Evolutionary conservation across 2,329 filamentous ascomycete species (phyloP).

Genomic region (Cladosporium sp.): DNA sequence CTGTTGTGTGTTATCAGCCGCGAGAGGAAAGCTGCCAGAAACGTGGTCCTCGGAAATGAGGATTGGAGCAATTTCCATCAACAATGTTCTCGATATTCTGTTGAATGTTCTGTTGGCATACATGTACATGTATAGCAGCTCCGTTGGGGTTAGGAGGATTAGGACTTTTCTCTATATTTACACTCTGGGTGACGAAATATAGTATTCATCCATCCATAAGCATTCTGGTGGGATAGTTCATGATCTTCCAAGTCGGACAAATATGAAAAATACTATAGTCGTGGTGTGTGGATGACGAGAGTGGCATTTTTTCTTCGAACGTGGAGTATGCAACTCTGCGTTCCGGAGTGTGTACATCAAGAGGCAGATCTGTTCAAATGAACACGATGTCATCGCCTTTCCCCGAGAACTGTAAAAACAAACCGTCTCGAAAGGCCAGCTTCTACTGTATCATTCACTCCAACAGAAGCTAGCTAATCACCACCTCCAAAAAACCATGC

Average conservation of each 20-base stretch:
- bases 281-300: not conserved
- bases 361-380: not conserved
- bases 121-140: not conserved
- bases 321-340: no score
- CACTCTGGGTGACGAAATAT: not conserved
- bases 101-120: no score
- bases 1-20: not conserved
- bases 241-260: not conserved
- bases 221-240: not conserved
- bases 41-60: not conserved
- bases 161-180: not conserved
- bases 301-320: not conserved
- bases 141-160: not conserved
- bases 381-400: not conserved
- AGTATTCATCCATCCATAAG: no score
- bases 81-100: no score
- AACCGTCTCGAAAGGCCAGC: not conserved
- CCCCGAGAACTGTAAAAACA: not conserved
- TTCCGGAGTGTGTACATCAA: no score
- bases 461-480: not conserved
- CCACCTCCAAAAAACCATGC: not conserved
- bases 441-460: not conserved
- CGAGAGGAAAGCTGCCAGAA: not conserved
- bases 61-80: not conserved
- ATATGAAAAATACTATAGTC: not conserved